Percentiles rank a stretch among this genome's conserved stretches.
These are phyloP conservation scores for Cicer pinnatifidum DNA, from an alignment of 306 rosid species.

Conservation along the genomic window DNA sequence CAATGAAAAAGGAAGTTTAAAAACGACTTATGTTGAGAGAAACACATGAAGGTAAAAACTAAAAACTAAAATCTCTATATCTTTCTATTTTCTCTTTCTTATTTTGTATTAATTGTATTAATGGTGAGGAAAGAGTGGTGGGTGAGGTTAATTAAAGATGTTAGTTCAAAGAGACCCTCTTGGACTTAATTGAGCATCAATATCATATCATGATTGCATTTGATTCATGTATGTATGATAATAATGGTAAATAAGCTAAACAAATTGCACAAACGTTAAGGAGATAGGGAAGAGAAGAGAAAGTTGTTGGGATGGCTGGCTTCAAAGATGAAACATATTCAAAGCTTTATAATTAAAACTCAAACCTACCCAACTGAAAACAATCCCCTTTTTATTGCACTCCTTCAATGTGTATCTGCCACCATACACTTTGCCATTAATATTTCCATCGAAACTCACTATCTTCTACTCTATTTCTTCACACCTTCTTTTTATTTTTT, in stretches of 20 bases:
- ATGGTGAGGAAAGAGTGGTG: slow-evolving; percentile 67
- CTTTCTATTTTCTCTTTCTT: slow-evolving; percentile 40
- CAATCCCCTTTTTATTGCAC: slow-evolving; percentile 63
- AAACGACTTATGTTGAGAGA: slow-evolving; percentile 33
- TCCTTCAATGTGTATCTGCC: slow-evolving; percentile 83
- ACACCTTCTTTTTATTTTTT: background rate
- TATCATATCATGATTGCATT: slow-evolving; percentile 78
- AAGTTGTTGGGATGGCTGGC: slow-evolving; percentile 29
- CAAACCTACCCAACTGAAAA: slow-evolving; percentile 89
- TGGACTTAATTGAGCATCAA: slow-evolving; percentile 59
- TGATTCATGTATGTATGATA: slow-evolving; percentile 52
- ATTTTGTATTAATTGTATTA: slow-evolving; percentile 45
- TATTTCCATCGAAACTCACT: slow-evolving; percentile 51
- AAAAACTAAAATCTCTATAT: background rate
- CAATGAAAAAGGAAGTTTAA: slow-evolving; percentile 34
- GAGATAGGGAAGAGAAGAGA: slow-evolving; percentile 41
- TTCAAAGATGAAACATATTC: slow-evolving; percentile 41
- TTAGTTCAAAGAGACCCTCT: slow-evolving; percentile 34
- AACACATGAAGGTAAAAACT: background rate
- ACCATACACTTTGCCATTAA: slow-evolving; percentile 64
- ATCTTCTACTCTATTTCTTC: slow-evolving; percentile 31
- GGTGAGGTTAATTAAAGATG: slow-evolving; percentile 65
- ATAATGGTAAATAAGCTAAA: background rate
- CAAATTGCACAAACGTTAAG: slow-evolving; percentile 47
- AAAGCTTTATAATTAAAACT: slow-evolving; percentile 60